Evolutionary conservation across 345 rosid genomes (phyloP).

Genomic region (Salix viminalis): DNA sequence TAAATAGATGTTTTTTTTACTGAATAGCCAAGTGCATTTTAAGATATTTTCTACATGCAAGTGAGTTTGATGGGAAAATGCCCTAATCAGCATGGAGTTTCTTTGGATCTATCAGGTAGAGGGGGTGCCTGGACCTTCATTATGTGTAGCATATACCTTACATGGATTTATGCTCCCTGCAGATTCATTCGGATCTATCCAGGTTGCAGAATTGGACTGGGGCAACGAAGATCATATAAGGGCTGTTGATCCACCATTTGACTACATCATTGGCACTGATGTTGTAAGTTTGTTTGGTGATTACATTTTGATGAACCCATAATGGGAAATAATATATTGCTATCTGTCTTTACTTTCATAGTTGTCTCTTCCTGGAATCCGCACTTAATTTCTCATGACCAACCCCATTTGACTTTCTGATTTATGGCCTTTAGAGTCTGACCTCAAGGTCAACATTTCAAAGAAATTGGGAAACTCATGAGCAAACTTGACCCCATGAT

Average conservation of each 20-base stretch:
- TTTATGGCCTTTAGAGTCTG: too few species aligned
- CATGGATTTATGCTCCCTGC: conserved; percentile 18
- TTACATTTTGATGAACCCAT: background rate
- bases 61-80: background rate
- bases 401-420: too few species aligned
- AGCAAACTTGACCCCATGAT: too few species aligned
- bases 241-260: conserved; percentile 79
- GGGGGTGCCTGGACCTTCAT: background rate
- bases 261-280: conserved; percentile 87
- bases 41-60: background rate
- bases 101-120: conserved; percentile 2
- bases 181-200: conserved; percentile 85
- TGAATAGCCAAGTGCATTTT: too few species aligned
- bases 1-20: too few species aligned
- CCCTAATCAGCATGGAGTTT: background rate
- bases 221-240: conserved; percentile 69
- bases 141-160: background rate
- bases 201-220: conserved; percentile 84
- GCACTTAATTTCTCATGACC: background rate
- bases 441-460: too few species aligned
- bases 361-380: background rate
- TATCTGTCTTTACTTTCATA: background rate
- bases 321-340: background rate
- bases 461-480: too few species aligned
- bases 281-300: conserved; percentile 53